Evolutionary conservation across 495 filamentous ascomycete species (phyloP).

Genomic region (Lichenothelia convexa): DNA sequence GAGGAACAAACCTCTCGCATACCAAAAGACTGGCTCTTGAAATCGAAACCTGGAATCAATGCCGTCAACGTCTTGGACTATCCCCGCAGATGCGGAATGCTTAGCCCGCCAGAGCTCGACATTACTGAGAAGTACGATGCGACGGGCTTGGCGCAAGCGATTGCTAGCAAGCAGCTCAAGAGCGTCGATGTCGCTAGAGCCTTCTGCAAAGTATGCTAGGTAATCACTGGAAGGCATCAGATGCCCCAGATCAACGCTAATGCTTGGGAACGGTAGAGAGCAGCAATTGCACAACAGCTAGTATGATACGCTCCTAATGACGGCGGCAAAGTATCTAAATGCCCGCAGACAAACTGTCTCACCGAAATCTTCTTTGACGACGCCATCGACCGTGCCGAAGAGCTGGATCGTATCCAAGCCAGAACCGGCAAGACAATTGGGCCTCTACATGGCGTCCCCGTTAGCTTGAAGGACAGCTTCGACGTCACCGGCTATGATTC

Average conservation of each 20-base stretch:
- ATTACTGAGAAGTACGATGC: conserved; percentile 43
- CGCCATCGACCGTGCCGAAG: conserved; percentile 16
- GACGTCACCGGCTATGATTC: conserved; percentile 20
- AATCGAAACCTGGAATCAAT: conserved; percentile 3
- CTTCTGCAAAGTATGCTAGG: conserved; percentile 37
- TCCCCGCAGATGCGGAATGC: conserved; percentile 21
- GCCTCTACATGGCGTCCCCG: conserved; percentile 23
- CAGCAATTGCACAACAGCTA: conserved; percentile 23
- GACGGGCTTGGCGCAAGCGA: conserved; percentile 28
- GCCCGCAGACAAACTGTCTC: conserved; percentile 19
- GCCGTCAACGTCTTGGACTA: conserved; percentile 15
- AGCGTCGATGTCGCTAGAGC: conserved; percentile 34
- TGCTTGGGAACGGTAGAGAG: conserved; percentile 10
- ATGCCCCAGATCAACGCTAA: background rate
- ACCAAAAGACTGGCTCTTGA: conserved; percentile 18
- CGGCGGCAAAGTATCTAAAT: background rate
- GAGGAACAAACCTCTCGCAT: conserved; percentile 18
- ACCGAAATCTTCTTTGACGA: conserved; percentile 23
- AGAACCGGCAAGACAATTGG: conserved; percentile 16
- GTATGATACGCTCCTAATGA: background rate
- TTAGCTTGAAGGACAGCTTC: conserved; percentile 25
- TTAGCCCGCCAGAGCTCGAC: conserved; percentile 32
- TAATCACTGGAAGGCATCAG: background rate
- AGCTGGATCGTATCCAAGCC: conserved; percentile 18
- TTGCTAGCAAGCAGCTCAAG: conserved; percentile 28